phyloP scores from a whole-genome alignment of 345 rosid species.

The Pelargonium nanum region DNA sequence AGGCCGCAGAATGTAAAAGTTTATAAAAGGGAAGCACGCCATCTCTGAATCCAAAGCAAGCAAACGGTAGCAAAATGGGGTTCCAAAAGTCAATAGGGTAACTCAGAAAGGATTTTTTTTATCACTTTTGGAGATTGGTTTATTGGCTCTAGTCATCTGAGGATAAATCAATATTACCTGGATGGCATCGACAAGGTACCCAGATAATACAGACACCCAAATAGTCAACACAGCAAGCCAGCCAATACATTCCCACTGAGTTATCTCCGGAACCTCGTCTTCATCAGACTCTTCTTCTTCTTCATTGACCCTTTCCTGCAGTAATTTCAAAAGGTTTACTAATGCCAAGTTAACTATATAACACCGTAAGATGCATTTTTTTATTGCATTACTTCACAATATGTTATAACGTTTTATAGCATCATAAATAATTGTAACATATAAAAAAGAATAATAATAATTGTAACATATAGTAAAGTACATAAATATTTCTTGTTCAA shows the following conservation, averaged over 20 bases:
- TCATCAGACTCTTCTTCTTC: slow-evolving; percentile 8
- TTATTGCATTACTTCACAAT: not conserved
- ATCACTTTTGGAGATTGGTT: not conserved
- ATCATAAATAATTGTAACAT: not conserved
- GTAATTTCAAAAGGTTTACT: not conserved
- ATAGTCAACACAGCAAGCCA: slow-evolving; percentile 34
- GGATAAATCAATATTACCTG: slow-evolving; percentile 20
- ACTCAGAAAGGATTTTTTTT: not conserved
- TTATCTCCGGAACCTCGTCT: slow-evolving; percentile 34
- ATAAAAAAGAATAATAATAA: no score
- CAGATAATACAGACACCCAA: slow-evolving; percentile 39
- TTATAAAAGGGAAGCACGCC: not conserved
- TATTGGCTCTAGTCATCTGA: not conserved
- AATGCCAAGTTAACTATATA: slow-evolving; percentile 1
- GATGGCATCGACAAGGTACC: slow-evolving; percentile 34
- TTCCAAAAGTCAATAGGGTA: not conserved
- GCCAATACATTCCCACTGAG: slow-evolving; percentile 31
- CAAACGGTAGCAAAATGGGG: no score
- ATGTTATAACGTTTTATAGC: not conserved
- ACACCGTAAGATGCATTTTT: not conserved
- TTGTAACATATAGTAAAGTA: not conserved
- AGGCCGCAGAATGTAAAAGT: not conserved
- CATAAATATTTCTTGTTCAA: not conserved
- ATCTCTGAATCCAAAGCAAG: no score
- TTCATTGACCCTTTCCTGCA: slow-evolving; percentile 17